These are phyloP conservation scores for Apiospora koreana DNA, from an alignment of 2,329 filamentous ascomycete genomes.

Conservation along the genomic window DNA sequence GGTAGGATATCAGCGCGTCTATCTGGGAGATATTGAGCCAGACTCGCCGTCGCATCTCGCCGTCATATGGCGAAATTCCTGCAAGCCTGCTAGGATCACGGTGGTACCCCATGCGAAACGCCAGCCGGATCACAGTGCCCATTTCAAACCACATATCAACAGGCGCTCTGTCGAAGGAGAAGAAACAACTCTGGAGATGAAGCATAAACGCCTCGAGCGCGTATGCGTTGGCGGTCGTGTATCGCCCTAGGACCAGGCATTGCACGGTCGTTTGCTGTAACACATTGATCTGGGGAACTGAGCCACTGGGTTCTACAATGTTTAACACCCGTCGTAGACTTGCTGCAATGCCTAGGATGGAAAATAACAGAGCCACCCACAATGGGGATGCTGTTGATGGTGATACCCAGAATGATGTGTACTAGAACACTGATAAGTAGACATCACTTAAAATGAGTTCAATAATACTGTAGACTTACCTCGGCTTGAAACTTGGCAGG, in stretches of 20 bases:
- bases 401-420: conserved; percentile 37
- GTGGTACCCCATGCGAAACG: conserved; percentile 44
- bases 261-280: conserved; percentile 23
- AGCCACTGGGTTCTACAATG: not conserved
- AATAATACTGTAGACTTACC: conserved; percentile 15
- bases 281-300: conserved; percentile 17
- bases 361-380: conserved; percentile 41
- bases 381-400: conserved; percentile 33
- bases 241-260: conserved; percentile 28
- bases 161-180: conserved; percentile 26
- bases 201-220: conserved; percentile 40
- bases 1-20: conserved; percentile 47
- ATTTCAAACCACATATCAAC: conserved; percentile 42
- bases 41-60: conserved; percentile 42
- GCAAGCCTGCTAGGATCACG: conserved; percentile 37
- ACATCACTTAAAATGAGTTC: not conserved
- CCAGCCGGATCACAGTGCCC: conserved; percentile 39
- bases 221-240: conserved; percentile 36
- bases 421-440: conserved; percentile 22
- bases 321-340: conserved; percentile 15
- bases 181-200: conserved; percentile 30
- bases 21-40: conserved; percentile 43
- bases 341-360: conserved; percentile 35
- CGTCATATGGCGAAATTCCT: conserved; percentile 36
- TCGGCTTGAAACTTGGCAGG: conserved; percentile 30